A percentile compares a stretch with the other conserved stretches of the same genome.
Conservation (phyloP, 768 basidiomycete species). For the Hydnomerulius pinastri region DNA sequence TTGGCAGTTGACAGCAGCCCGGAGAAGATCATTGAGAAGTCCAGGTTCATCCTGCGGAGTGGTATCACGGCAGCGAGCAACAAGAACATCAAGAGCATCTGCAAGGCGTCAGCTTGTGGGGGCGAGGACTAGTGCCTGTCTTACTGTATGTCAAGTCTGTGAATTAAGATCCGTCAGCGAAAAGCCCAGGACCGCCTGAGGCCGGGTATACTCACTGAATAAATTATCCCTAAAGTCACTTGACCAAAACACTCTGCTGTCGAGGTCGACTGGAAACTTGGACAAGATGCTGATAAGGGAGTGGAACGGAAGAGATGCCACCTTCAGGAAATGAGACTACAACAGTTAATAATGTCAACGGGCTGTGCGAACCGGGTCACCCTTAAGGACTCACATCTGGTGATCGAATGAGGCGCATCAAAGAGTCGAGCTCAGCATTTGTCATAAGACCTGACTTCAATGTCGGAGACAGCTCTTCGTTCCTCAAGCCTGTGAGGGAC, state of each 20-base stretch:
- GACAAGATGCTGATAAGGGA: conserved; percentile 71
- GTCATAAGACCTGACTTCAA: conserved; percentile 68
- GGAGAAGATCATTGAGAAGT: conserved; percentile 48
- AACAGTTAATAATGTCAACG: conserved; percentile 15
- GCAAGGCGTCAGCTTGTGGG: conserved; percentile 24
- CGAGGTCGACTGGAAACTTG: conserved; percentile 78
- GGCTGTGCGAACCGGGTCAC: not conserved
- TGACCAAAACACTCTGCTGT: conserved; percentile 78
- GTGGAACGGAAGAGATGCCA: conserved; percentile 79
- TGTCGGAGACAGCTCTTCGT: conserved; percentile 57
- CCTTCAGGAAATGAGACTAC: conserved; percentile 86
- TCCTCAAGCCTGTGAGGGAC: conserved; percentile 63
- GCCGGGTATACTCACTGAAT: conserved; percentile 51
- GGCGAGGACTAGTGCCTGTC: conserved; percentile 7
- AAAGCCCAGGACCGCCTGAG: not conserved
- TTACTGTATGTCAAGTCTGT: conserved; percentile 40
- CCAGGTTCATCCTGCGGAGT: conserved; percentile 35
- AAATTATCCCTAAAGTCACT: conserved; percentile 59
- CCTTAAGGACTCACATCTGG: conserved; percentile 61
- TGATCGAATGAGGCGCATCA: conserved; percentile 70
- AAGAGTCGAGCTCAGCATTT: conserved; percentile 63
- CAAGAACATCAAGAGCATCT: conserved; percentile 61
- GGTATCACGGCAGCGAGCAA: conserved; percentile 45
- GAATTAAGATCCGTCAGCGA: conserved; percentile 9
- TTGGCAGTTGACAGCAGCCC: conserved; percentile 55